These are phyloP conservation scores for Xanthoconium purpureum DNA, from an alignment of 768 basidiomycete species.

Conservation along the genomic window DNA sequence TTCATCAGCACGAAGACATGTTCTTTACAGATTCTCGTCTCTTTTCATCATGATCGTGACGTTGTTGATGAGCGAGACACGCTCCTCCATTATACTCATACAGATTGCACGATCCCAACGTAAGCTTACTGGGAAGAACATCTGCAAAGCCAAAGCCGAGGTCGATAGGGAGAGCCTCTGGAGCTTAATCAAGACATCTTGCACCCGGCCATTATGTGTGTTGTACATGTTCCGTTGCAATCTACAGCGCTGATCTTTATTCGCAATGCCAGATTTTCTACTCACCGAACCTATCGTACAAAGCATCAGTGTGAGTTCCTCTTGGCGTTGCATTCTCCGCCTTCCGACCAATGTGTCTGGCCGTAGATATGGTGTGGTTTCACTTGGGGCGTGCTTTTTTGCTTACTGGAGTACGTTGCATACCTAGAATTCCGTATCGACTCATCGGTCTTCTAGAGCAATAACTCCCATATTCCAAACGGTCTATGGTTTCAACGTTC, in stretches of 20 bases:
- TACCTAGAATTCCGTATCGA: background rate
- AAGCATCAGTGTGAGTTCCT: conserved; percentile 58
- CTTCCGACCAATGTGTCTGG: background rate
- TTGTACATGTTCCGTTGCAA: conserved; percentile 5
- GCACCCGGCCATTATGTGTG: conserved; percentile 68
- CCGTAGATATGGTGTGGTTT: conserved; percentile 63
- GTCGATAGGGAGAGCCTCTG: conserved; percentile 53
- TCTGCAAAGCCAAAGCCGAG: conserved; percentile 61
- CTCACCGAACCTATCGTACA: conserved; percentile 64
- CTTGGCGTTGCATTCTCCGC: background rate
- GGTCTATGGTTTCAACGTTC: conserved; percentile 60
- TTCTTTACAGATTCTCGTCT: conserved; percentile 45
- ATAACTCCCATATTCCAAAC: conserved; percentile 51
- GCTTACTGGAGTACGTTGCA: conserved; percentile 50
- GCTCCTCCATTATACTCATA: conserved; percentile 65
- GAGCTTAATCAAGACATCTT: conserved; percentile 62
- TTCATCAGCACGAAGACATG: background rate
- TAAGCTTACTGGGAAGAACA: conserved; percentile 58
- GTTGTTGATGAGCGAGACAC: conserved; percentile 67
- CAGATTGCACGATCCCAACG: conserved; percentile 61
- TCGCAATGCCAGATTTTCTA: conserved; percentile 17
- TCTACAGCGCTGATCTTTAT: background rate
- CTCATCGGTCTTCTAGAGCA: conserved; percentile 36
- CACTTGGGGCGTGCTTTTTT: conserved; percentile 72
- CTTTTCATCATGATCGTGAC: conserved; percentile 47